phyloP scores from a whole-genome alignment of 352 stramenopile genomes.

The Globisporangium canariense region DNA sequence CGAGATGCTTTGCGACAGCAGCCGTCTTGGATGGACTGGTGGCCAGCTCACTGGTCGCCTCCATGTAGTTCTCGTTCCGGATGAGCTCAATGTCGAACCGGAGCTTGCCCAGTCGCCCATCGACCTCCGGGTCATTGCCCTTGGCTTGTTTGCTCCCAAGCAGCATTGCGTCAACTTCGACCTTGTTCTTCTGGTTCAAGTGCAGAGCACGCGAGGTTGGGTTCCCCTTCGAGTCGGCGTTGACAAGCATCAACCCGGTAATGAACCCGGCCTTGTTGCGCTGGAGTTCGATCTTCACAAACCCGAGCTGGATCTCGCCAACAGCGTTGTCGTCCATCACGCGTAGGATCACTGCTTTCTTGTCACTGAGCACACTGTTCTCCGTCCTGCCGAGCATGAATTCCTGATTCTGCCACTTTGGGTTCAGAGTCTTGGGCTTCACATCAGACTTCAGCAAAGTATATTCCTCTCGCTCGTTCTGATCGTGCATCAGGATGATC shows the following conservation, averaged over 20 bases:
- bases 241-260: constrained; percentile 41
- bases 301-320: constrained; percentile 55
- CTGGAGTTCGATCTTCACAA: constrained; percentile 49
- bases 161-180: constrained; percentile 53
- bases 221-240: constrained; percentile 36
- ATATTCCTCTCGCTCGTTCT: constrained; percentile 43
- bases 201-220: constrained; percentile 26
- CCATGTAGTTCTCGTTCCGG: constrained; percentile 60
- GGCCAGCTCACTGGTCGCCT: constrained; percentile 18
- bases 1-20: constrained; percentile 16
- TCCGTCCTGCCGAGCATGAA: constrained; percentile 56
- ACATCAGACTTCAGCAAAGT: constrained; percentile 67
- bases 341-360: constrained; percentile 53
- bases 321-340: constrained; percentile 54
- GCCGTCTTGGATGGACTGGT: constrained; percentile 19
- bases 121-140: constrained; percentile 36
- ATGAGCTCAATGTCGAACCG: constrained; percentile 47
- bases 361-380: constrained; percentile 49
- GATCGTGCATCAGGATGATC: constrained; percentile 43
- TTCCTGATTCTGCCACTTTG: constrained; percentile 68
- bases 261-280: constrained; percentile 47
- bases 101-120: constrained; percentile 55
- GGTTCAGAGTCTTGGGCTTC: constrained; percentile 60
- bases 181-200: constrained; percentile 33
- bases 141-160: constrained; percentile 28